A percentile compares a stretch with the other conserved stretches of the same genome.
These are phyloP conservation scores for Moricandia moricandioides DNA, from an alignment of 345 rosid genomes.

Conservation along the genomic window DNA sequence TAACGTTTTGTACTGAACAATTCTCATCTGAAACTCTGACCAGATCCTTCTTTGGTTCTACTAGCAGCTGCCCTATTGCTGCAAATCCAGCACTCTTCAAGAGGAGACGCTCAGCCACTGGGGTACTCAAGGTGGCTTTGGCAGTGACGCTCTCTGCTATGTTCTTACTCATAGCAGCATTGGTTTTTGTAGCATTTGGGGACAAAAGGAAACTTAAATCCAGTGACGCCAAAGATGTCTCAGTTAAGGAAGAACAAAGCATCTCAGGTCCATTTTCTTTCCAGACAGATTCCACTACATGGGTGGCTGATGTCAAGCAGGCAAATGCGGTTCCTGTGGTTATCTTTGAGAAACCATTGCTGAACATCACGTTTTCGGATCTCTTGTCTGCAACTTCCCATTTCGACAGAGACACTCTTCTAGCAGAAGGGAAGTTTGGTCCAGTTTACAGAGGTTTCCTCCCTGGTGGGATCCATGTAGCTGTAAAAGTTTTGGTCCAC, in stretches of 20 bases:
- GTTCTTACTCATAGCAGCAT: slow-evolving; percentile 59
- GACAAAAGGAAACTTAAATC: slow-evolving; percentile 52
- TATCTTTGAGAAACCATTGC: slow-evolving; percentile 86
- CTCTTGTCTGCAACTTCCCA: slow-evolving; percentile 82
- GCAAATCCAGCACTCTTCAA: slow-evolving; percentile 62
- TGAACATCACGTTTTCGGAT: slow-evolving; percentile 81
- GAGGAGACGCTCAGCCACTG: slow-evolving; percentile 44
- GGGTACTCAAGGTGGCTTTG: slow-evolving; percentile 60
- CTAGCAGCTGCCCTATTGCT: slow-evolving; percentile 83
- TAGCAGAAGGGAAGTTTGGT: slow-evolving; percentile 92
- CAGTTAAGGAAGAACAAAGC: slow-evolving; percentile 67
- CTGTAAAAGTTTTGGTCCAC: slow-evolving; percentile 85
- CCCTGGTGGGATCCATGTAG: slow-evolving; percentile 94
- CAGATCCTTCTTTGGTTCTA: slow-evolving; percentile 59
- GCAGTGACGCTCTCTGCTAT: slow-evolving; percentile 63
- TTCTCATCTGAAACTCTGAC: slow-evolving; percentile 46
- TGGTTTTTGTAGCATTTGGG: slow-evolving; percentile 68
- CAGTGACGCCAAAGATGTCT: slow-evolving; percentile 56
- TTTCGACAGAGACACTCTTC: slow-evolving; percentile 80
- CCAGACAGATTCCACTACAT: slow-evolving; percentile 86
- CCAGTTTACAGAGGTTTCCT: slow-evolving; percentile 89
- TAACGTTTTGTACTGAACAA: slow-evolving; percentile 62
- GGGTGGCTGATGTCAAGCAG: slow-evolving; percentile 95
- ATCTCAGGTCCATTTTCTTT: slow-evolving; percentile 87
- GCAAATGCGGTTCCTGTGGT: slow-evolving; percentile 70